Conservation (phyloP, 805 yeast genomes). For the Saturnispora sekii region DNA sequence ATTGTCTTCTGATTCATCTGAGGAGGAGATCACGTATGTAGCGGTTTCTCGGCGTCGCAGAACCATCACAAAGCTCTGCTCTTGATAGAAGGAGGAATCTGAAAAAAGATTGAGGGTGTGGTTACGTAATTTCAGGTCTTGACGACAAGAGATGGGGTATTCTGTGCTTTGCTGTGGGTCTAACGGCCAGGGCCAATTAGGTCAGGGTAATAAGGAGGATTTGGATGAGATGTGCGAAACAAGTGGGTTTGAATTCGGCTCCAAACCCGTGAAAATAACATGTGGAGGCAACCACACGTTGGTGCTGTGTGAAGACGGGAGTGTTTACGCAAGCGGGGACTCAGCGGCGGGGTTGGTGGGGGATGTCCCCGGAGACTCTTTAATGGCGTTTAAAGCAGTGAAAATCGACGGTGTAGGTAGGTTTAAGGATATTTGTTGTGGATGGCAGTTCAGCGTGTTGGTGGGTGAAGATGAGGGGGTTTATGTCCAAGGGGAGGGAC, state of each 20-base stretch:
- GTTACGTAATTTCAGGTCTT: too few relatives aligned
- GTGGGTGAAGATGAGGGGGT: constrained; percentile 33
- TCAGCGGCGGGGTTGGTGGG: constrained; percentile 5
- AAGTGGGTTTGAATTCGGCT: not conserved
- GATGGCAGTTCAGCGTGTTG: constrained; percentile 69
- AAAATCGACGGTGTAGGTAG: constrained; percentile 9
- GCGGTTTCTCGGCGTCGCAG: too few relatives aligned
- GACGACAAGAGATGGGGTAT: constrained; percentile 10
- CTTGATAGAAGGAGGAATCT: too few relatives aligned
- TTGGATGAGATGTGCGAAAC: constrained; percentile 20
- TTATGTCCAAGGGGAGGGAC: constrained; percentile 52
- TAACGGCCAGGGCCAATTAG: constrained; percentile 72
- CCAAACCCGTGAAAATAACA: constrained; percentile 28
- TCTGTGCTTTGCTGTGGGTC: constrained; percentile 62
- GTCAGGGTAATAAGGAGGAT: constrained; percentile 48
- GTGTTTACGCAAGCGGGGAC: constrained; percentile 45
- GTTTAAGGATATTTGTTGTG: constrained; percentile 50
- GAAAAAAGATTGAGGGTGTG: too few relatives aligned
- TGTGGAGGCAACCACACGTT: constrained; percentile 89
- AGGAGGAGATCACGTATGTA: too few relatives aligned
- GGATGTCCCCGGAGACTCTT: not conserved
- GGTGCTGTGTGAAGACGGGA: constrained; percentile 44
- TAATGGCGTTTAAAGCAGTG: not conserved
- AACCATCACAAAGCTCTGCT: too few relatives aligned
- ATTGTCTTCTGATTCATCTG: not conserved